Conservation (phyloP, 1,284 basidiomycete species). For the Vanrija pseudolonga region DNA sequence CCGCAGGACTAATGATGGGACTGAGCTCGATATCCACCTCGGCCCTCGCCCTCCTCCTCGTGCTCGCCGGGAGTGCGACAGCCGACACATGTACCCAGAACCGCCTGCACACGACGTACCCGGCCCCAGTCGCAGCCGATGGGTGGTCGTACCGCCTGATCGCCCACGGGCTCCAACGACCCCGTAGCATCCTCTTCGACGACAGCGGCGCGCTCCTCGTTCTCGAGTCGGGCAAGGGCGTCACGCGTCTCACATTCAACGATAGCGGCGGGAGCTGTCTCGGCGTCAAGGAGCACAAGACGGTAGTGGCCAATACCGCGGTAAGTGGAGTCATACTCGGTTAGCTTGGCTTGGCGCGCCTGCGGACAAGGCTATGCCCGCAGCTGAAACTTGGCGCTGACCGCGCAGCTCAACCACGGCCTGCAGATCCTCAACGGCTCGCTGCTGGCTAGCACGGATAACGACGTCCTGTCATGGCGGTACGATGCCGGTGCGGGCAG, state of each 20-base stretch:
- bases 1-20: too few relatives aligned
- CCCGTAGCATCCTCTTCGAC: slow-evolving; percentile 11
- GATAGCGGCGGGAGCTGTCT: slow-evolving; percentile 9
- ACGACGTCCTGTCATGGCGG: slow-evolving; percentile 4
- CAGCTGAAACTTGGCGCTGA: not conserved
- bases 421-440: slow-evolving; percentile 2
- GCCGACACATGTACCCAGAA: not conserved
- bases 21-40: too few relatives aligned
- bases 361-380: not conserved
- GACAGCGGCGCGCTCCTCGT: slow-evolving; percentile 5
- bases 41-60: too few relatives aligned
- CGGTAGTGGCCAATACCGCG: not conserved
- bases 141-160: slow-evolving; percentile 4
- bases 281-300: not conserved
- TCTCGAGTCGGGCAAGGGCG: not conserved
- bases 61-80: too few relatives aligned
- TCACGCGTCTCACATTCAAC: slow-evolving; percentile 3
- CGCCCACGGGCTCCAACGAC: not conserved
- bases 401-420: slow-evolving; percentile 10
- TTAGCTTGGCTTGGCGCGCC: not conserved
- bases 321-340: not conserved
- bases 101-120: not conserved
- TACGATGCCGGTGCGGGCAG: slow-evolving; percentile 1
- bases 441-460: slow-evolving; percentile 4
- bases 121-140: not conserved